phyloP scores from a whole-genome alignment of 2,329 filamentous ascomycete species.

The Microdochium bolleyi region DNA sequence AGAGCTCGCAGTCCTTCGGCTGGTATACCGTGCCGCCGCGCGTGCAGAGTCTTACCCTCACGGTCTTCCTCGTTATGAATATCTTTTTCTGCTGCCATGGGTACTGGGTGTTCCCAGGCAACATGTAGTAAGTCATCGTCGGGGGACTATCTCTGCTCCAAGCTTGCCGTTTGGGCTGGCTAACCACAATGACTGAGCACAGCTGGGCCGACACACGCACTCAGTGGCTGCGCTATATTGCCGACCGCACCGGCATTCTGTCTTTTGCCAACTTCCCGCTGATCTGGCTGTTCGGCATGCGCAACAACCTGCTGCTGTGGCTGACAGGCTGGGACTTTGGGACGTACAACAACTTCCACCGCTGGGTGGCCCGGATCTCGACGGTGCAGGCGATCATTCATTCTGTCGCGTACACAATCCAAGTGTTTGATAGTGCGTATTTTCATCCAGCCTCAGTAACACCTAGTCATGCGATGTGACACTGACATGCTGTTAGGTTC shows the following conservation, averaged over 20 bases:
- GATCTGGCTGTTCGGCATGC: slow-evolving; percentile 58
- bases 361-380: slow-evolving; percentile 55
- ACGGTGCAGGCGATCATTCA: slow-evolving; percentile 56
- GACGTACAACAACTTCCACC: slow-evolving; percentile 60
- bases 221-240: slow-evolving; percentile 44
- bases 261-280: slow-evolving; percentile 56
- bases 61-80: slow-evolving; percentile 28
- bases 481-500: slow-evolving; percentile 11
- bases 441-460: neutral
- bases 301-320: slow-evolving; percentile 61
- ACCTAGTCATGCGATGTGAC: neutral
- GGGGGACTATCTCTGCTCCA: no score
- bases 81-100: slow-evolving; percentile 24
- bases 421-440: slow-evolving; percentile 27
- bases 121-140: slow-evolving; percentile 27
- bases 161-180: no score
- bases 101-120: slow-evolving; percentile 26
- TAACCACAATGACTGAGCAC: no score
- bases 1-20: slow-evolving; percentile 32
- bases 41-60: slow-evolving; percentile 31
- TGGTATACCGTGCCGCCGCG: slow-evolving; percentile 36
- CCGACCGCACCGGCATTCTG: slow-evolving; percentile 57
- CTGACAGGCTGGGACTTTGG: slow-evolving; percentile 62
- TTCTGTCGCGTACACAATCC: slow-evolving; percentile 48
- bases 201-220: slow-evolving; percentile 24